Conservation (phyloP, 129 eudicot genomes). For the Flaveria trinervia region DNA sequence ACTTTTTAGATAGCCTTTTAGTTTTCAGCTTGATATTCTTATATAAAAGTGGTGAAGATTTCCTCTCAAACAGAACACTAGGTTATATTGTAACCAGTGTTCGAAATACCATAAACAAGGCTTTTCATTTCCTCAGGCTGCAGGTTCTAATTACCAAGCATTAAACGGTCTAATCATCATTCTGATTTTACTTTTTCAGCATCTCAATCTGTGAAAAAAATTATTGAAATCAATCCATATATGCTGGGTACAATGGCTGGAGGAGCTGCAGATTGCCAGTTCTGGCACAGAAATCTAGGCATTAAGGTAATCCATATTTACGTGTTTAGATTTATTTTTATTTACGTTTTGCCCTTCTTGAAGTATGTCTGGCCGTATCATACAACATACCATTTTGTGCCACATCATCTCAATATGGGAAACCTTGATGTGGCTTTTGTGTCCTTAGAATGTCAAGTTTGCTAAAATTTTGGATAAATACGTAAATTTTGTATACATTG, state of each 20-base stretch:
- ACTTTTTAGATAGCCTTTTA: neutral
- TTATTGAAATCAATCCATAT: conserved; percentile 93
- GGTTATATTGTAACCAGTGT: neutral
- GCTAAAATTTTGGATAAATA: neutral
- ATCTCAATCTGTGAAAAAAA: conserved; percentile 97
- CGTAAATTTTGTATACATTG: neutral
- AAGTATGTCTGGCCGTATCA: too few species aligned
- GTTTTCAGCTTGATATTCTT: neutral
- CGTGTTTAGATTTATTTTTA: too few species aligned
- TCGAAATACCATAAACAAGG: neutral
- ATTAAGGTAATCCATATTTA: conserved; percentile 58
- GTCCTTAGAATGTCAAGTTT: neutral
- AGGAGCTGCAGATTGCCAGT: conserved; percentile 99
- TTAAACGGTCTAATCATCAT: neutral
- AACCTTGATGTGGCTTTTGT: neutral
- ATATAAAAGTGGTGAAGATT: neutral
- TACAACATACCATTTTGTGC: neutral
- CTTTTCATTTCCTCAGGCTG: neutral
- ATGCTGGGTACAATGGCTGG: conserved; percentile 99
- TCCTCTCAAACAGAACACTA: neutral
- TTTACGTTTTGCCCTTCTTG: too few species aligned
- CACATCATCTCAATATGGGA: neutral
- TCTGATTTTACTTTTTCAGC: conserved; percentile 45
- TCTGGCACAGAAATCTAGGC: conserved; percentile 98
- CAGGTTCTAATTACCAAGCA: neutral